phyloP scores from a whole-genome alignment of 169 alveolate species.

The Toxoplasma gondii region DNA sequence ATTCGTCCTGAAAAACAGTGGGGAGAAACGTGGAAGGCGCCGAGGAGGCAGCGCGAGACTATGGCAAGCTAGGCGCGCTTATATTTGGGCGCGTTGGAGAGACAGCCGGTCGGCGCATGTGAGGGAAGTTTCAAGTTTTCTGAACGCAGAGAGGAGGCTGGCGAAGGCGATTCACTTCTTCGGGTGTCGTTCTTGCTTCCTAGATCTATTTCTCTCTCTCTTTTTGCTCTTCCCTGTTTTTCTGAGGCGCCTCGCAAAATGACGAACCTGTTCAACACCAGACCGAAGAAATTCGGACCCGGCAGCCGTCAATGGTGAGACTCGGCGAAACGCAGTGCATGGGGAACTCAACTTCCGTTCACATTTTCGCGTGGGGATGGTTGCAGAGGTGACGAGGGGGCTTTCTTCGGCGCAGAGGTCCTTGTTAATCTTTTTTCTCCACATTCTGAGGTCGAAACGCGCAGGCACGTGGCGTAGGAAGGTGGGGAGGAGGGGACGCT shows the following conservation, averaged over 20 bases:
- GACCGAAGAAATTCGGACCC: slow-evolving; percentile 79
- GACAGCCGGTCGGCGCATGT: too few relatives aligned
- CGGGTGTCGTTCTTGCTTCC: background rate
- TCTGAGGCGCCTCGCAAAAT: slow-evolving; percentile 42
- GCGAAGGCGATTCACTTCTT: background rate
- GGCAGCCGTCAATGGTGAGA: slow-evolving; percentile 82
- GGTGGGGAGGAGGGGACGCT: background rate
- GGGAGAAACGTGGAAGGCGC: background rate
- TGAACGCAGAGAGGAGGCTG: background rate
- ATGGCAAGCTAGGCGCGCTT: background rate
- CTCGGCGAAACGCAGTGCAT: background rate
- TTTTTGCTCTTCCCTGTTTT: background rate
- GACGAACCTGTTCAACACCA: slow-evolving; percentile 77
- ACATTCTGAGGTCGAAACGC: background rate
- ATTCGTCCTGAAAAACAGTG: background rate
- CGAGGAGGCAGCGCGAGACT: background rate
- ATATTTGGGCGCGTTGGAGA: background rate
- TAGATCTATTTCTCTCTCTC: background rate
- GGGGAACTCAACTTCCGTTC: background rate
- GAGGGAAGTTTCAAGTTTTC: background rate
- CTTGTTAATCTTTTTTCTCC: background rate
- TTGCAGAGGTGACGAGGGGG: background rate
- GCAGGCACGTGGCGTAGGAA: background rate
- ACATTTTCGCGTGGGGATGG: background rate
- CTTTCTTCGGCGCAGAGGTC: background rate